Conservation (phyloP, 2,329 filamentous ascomycete species). For the Fusarium sublunatum region DNA sequence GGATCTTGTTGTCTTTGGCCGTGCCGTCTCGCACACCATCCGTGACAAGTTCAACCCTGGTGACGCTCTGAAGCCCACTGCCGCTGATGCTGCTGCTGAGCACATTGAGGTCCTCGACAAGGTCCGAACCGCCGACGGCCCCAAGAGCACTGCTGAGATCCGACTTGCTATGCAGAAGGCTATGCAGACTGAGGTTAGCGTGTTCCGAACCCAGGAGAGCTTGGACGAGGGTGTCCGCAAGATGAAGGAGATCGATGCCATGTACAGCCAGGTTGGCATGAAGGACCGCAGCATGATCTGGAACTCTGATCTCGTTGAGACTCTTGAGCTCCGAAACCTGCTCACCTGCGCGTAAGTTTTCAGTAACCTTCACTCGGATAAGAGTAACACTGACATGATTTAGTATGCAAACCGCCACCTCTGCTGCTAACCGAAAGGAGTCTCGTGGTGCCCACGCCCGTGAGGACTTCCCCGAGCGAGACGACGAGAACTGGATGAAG, state of each 20-base stretch:
- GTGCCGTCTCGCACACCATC: conserved; percentile 96
- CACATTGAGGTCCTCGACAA: conserved; percentile 88
- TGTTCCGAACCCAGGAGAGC: conserved; percentile 94
- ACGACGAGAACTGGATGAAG: conserved; percentile 99
- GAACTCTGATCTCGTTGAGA: conserved; percentile 98
- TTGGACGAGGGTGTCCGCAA: conserved; percentile 92
- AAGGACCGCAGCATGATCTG: conserved; percentile 99
- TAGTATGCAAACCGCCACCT: conserved; percentile 88
- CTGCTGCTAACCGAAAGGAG: conserved; percentile 95
- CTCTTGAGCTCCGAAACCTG: conserved; percentile 92
- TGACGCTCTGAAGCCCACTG: conserved; percentile 79
- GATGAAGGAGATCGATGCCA: conserved; percentile 85
- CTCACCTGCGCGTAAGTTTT: conserved; percentile 90
- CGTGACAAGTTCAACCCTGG: conserved; percentile 92
- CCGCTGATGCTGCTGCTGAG: conserved; percentile 87
- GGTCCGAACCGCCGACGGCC: conserved; percentile 83
- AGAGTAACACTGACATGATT: conserved; percentile 22
- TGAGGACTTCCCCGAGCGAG: conserved; percentile 95
- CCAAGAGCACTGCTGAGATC: conserved; percentile 89
- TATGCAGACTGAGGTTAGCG: conserved; percentile 97
- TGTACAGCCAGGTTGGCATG: conserved; percentile 86
- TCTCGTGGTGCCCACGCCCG: conserved; percentile 96
- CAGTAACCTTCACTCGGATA: neutral
- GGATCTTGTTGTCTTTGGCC: conserved; percentile 96
- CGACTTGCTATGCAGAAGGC: conserved; percentile 95